phyloP scores from a whole-genome alignment of 1,284 basidiomycete species.

The Psilocybe mexicana region DNA sequence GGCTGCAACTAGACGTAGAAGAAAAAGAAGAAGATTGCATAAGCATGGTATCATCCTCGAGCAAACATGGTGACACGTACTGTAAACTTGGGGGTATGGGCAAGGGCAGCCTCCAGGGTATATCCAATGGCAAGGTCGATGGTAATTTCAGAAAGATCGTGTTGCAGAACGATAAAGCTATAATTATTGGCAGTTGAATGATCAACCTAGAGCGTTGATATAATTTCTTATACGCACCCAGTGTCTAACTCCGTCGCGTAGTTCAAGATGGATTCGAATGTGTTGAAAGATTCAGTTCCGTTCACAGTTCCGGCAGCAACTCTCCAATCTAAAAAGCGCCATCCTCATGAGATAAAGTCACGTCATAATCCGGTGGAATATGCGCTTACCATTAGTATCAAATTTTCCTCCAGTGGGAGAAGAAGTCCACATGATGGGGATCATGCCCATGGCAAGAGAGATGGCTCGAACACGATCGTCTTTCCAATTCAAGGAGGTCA shows the following conservation, averaged over 20 bases:
- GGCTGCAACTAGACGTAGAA: constrained; percentile 50
- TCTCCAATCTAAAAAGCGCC: constrained; percentile 65
- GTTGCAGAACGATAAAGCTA: constrained; percentile 86
- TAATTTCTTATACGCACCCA: constrained; percentile 33
- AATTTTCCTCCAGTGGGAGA: constrained; percentile 61
- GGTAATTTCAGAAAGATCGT: constrained; percentile 84
- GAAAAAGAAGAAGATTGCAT: neutral
- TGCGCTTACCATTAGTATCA: constrained; percentile 70
- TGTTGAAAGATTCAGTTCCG: constrained; percentile 53
- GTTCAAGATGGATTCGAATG: constrained; percentile 62
- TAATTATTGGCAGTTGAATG: neutral
- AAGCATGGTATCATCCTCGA: neutral
- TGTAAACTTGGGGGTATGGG: constrained; percentile 59
- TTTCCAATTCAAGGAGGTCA: constrained; percentile 24
- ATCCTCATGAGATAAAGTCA: neutral
- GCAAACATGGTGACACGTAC: constrained; percentile 35
- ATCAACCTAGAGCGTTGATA: too few relatives aligned
- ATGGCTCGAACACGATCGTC: constrained; percentile 92
- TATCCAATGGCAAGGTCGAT: constrained; percentile 90
- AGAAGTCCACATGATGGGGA: constrained; percentile 81
- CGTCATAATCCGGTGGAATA: neutral
- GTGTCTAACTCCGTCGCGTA: constrained; percentile 59
- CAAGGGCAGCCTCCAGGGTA: constrained; percentile 72
- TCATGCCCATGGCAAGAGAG: constrained; percentile 77
- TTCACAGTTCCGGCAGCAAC: constrained; percentile 73